Base-by-base conservation (phyloP, 768 basidiomycete genomes). In the Boletus barrowsii region DNA sequence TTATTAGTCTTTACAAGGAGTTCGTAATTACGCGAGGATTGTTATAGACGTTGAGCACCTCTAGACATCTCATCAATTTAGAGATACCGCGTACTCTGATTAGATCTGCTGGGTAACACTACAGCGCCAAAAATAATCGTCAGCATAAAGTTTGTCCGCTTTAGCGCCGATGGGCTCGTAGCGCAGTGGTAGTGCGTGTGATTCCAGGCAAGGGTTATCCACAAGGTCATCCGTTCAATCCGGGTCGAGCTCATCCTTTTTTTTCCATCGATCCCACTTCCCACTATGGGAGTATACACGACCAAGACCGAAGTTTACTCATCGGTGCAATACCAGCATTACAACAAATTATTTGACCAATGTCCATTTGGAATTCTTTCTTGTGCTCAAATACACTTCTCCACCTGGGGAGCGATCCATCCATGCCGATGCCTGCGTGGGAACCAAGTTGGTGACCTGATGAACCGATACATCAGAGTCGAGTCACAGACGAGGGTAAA, bases 341-440 rank as follows among this genome's bases (percentile, higher is more conserved):
- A 53, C 10, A 24, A 29, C 11, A 47, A 20, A 17, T 51, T 42
- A 61, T 42, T 49, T 49, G 46, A 68, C 17, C 43, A 68, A 74
- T 49, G 73, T 83, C 87, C 86, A 89, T 58, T 79, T 75, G 9
- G 90, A 82, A 57, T 84, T 80, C 46, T 82, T 77, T 55, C 81
- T 76, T 4, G 90, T 88, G 55, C 78, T 76, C 55, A 96, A 69
- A 68, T 83, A 91, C 2, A 93, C 78, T 63, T 89, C 83, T 11
- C 83, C 78, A n/a, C 75, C 81, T 15, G 79, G 79, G 47, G 73
- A 54, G n/a, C 64, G 69, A 39, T 75, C 78, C 81, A 87, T 87
- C 90, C 92, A 93, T 17, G 89, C 81, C 5, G 75, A 80, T 7
- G 70, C 73, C 35, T 89, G 83, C 17, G 79, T 83, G 7, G 92